Percentiles rank a stretch among this genome's conserved stretches.
Conservation (phyloP, 169 alveolate species). For the Plasmodium ovale region DNA sequence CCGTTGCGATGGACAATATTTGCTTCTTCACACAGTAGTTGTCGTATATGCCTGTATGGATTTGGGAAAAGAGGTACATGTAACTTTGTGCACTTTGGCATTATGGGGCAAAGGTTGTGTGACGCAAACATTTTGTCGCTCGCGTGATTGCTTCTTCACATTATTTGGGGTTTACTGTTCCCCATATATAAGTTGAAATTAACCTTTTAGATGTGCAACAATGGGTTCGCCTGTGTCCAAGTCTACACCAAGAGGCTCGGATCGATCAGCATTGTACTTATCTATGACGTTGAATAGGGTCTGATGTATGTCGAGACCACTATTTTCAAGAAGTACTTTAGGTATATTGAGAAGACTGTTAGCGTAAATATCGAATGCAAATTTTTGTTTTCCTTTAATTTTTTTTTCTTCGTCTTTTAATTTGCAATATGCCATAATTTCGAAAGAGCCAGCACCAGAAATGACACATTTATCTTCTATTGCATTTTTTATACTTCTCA, state of each 20-base stretch:
- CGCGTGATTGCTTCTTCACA: no score
- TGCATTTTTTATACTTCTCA: constrained; percentile 97
- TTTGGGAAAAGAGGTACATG: background rate
- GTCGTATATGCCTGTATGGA: constrained; percentile 92
- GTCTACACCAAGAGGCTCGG: constrained; percentile 96
- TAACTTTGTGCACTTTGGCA: background rate
- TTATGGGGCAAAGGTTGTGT: background rate
- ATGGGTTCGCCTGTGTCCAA: constrained; percentile 94
- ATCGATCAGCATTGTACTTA: constrained; percentile 87
- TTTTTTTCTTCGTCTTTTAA: constrained; percentile 88
- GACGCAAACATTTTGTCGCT: no score
- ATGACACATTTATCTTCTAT: constrained; percentile 95
- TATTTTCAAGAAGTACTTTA: constrained; percentile 96
- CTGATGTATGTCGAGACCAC: constrained; percentile 96
- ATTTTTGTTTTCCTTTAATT: constrained; percentile 95
- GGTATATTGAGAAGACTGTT: constrained; percentile 96
- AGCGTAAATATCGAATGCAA: constrained; percentile 97
- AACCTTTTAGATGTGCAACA: constrained; percentile 94
- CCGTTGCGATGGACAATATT: constrained; percentile 96
- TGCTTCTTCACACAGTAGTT: constrained; percentile 97
- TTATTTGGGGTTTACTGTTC: background rate
- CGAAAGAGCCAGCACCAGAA: constrained; percentile 99
- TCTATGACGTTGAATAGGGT: constrained; percentile 92
- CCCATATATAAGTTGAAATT: no score
- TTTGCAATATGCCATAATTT: constrained; percentile 92